Conservation (phyloP, 176 grass and related monocot species). For the Leersia perrieri region DNA sequence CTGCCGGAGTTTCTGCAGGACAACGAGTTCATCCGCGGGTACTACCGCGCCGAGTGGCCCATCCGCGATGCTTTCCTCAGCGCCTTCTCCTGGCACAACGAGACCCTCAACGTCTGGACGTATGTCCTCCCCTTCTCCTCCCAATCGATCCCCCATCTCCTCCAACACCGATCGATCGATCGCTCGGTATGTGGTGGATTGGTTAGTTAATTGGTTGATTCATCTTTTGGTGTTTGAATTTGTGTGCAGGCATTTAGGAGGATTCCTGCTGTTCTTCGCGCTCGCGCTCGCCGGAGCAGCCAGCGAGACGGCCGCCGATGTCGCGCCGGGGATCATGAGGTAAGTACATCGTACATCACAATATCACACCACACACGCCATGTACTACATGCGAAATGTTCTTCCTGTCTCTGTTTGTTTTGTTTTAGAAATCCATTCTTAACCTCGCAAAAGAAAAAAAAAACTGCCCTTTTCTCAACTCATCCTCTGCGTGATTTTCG, state of each 20-base stretch:
- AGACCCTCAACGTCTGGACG: constrained; percentile 99
- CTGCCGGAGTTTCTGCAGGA: constrained; percentile 90
- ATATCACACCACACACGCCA: background rate
- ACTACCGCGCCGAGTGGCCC: constrained; percentile 91
- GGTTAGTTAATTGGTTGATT: background rate
- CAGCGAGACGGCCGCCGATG: constrained; percentile 42
- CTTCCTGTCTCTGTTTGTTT: background rate
- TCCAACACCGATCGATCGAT: too few species aligned
- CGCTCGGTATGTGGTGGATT: too few species aligned
- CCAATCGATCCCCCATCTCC: background rate
- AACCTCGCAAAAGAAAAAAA: background rate
- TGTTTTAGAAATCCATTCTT: background rate
- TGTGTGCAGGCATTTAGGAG: constrained; percentile 73
- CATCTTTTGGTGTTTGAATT: background rate
- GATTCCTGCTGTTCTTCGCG: constrained; percentile 78
- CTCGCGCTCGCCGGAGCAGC: constrained; percentile 56
- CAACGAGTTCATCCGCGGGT: constrained; percentile 83
- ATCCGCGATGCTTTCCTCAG: constrained; percentile 82
- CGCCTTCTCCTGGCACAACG: constrained; percentile 97
- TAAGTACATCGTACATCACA: too few species aligned
- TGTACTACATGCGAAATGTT: background rate
- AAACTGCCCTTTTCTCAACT: background rate
- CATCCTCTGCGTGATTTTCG: constrained; percentile 7
- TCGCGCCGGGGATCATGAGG: constrained; percentile 58
- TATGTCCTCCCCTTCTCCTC: background rate